Percentiles rank a stretch among this genome's conserved stretches.
Conservation (phyloP, 1,284 basidiomycete species). For the Ustilago esculenta region DNA sequence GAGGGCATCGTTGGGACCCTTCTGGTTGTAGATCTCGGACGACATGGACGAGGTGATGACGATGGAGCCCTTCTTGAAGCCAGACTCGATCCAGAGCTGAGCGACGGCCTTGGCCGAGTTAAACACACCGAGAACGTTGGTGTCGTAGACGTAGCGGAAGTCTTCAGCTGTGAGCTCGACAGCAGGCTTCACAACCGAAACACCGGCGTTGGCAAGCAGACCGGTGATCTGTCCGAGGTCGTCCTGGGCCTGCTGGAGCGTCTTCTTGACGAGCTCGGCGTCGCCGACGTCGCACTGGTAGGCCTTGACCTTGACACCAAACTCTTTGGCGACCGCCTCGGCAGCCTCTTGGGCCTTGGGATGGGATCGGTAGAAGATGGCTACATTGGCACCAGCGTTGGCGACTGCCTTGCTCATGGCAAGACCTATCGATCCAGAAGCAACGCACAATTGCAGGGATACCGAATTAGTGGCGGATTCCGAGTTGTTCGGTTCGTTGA, state of each 20-base stretch:
- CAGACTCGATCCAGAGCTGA: constrained; percentile 65
- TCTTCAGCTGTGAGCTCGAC: constrained; percentile 65
- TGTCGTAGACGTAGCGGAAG: constrained; percentile 66
- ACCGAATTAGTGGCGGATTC: background rate
- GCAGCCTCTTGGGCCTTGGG: constrained; percentile 65
- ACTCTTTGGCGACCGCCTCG: constrained; percentile 63
- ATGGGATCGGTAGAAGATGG: constrained; percentile 65
- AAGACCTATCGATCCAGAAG: constrained; percentile 45
- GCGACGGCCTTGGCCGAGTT: constrained; percentile 65
- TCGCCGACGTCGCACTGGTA: constrained; percentile 67
- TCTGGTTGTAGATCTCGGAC: constrained; percentile 67
- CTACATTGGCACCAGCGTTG: constrained; percentile 65
- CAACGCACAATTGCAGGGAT: background rate
- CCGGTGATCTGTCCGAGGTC: constrained; percentile 64
- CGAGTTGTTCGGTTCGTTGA: too few relatives aligned
- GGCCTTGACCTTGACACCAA: constrained; percentile 63
- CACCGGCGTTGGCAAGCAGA: constrained; percentile 64
- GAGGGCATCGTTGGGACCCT: constrained; percentile 60
- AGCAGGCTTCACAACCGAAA: constrained; percentile 65
- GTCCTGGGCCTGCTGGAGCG: constrained; percentile 57
- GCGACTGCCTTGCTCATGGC: constrained; percentile 65
- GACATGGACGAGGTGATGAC: constrained; percentile 67
- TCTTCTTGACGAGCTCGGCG: constrained; percentile 60
- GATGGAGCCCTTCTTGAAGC: constrained; percentile 66
- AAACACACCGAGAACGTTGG: constrained; percentile 67